phyloP scores from a whole-genome alignment of 495 filamentous ascomycete species.

The Pyrenopolyporus hunteri region DNA sequence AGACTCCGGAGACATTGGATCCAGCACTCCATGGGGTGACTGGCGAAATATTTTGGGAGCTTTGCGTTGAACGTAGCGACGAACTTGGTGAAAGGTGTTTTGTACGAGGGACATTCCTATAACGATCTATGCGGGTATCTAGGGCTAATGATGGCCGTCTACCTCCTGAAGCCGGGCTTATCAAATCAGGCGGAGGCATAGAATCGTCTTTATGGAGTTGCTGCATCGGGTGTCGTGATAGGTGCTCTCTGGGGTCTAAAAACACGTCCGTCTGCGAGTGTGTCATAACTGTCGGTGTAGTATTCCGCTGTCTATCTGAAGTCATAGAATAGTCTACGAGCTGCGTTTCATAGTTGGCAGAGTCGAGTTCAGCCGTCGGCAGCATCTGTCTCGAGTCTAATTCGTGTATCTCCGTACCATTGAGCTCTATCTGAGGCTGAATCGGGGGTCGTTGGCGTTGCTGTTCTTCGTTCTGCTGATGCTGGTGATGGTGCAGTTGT shows the following conservation, averaged over 20 bases:
- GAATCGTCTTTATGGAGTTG: conserved; percentile 5
- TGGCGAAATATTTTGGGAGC: conserved; percentile 38
- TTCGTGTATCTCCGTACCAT: conserved; percentile 51
- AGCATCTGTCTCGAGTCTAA: conserved; percentile 49
- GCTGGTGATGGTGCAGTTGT: no score
- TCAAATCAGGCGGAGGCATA: conserved; percentile 14
- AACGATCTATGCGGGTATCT: conserved; percentile 39
- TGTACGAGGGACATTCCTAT: conserved; percentile 28
- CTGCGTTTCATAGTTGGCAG: conserved; percentile 32
- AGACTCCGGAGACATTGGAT: conserved; percentile 27
- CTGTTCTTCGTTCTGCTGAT: not conserved
- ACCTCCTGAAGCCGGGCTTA: conserved; percentile 9
- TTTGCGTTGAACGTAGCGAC: conserved; percentile 30
- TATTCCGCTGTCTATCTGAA: conserved; percentile 5
- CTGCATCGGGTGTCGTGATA: not conserved
- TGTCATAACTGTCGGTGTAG: not conserved
- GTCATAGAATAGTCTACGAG: conserved; percentile 6
- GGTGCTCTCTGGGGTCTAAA: conserved; percentile 1
- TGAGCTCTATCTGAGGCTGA: conserved; percentile 43
- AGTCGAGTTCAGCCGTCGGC: conserved; percentile 37
- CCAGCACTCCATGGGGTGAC: conserved; percentile 40
- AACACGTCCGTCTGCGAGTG: conserved; percentile 2
- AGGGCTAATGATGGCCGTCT: conserved; percentile 38
- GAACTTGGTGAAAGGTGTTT: conserved; percentile 39
- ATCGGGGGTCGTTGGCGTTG: conserved; percentile 1